These are phyloP conservation scores for Ogataea thermomethanolica DNA, from an alignment of 805 yeast genomes.

Conservation along the genomic window DNA sequence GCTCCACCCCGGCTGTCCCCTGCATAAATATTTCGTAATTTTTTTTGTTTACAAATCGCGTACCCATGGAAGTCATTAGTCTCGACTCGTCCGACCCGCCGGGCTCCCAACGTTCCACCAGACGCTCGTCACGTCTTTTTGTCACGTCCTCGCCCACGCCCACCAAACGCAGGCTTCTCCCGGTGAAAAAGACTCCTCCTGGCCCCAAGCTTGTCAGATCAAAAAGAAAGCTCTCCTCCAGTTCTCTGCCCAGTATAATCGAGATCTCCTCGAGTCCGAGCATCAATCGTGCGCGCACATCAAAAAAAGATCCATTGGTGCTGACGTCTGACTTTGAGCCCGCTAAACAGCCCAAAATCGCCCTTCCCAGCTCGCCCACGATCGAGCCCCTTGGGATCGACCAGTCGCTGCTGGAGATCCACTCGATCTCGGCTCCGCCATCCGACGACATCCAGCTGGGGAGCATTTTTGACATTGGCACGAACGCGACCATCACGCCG, in stretches of 20 bases:
- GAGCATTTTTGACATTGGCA: constrained; percentile 10
- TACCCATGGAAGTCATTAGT: constrained; percentile 5
- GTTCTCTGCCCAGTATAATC: constrained; percentile 9
- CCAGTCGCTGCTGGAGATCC: constrained; percentile 5
- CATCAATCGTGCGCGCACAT: neutral
- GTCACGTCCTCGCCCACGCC: constrained; percentile 5
- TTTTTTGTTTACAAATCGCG: constrained; percentile 2
- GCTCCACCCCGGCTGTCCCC: neutral
- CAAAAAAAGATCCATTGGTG: too few relatives aligned
- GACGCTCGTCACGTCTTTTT: constrained; percentile 3
- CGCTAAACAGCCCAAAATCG: neutral
- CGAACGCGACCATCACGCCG: constrained; percentile 7
- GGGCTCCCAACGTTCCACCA: neutral
- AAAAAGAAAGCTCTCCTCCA: neutral
- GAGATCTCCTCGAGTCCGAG: constrained; percentile 6
- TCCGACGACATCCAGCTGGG: constrained; percentile 8
- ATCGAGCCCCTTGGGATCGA: neutral
- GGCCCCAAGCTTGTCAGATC: constrained; percentile 5
- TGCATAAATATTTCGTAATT: neutral
- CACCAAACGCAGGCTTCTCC: constrained; percentile 1
- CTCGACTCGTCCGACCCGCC: constrained; percentile 7
- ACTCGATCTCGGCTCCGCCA: constrained; percentile 1
- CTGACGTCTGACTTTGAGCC: neutral
- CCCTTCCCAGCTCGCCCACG: constrained; percentile 7
- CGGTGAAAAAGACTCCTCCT: neutral